Conservation (phyloP, 2,329 filamentous ascomycete genomes). For the Colletotrichum zoysiae region DNA sequence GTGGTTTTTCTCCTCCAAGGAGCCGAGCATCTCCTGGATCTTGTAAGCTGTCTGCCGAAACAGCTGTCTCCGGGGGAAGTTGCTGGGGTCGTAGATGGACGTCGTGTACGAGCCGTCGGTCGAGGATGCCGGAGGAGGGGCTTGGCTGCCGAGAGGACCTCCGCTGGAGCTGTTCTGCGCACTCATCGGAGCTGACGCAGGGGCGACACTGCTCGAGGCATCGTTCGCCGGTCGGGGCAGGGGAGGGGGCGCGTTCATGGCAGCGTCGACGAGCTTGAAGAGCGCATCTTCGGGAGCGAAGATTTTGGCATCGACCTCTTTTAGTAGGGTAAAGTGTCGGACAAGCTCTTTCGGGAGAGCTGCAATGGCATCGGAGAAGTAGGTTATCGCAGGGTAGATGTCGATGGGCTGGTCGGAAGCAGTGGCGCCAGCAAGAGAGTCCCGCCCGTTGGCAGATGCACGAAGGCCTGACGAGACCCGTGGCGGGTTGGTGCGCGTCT, state of each 20-base stretch:
- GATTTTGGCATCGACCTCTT: slow-evolving; percentile 98
- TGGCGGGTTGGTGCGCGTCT: slow-evolving; percentile 74
- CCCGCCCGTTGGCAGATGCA: slow-evolving; percentile 59
- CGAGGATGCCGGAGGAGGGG: slow-evolving; percentile 53
- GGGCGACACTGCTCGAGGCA: slow-evolving; percentile 56
- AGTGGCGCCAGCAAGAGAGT: slow-evolving; percentile 59
- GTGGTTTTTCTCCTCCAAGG: slow-evolving; percentile 97
- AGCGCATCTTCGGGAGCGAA: slow-evolving; percentile 88
- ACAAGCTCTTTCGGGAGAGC: slow-evolving; percentile 95
- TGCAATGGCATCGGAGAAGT: slow-evolving; percentile 92
- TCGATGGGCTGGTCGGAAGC: slow-evolving; percentile 71
- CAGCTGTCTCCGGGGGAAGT: slow-evolving; percentile 76
- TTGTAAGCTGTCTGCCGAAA: slow-evolving; percentile 84
- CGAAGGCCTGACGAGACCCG: slow-evolving; percentile 62
- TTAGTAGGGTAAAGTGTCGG: slow-evolving; percentile 93
- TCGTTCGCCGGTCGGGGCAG: slow-evolving; percentile 61
- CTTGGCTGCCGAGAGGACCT: slow-evolving; percentile 52
- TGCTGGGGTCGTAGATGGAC: slow-evolving; percentile 65
- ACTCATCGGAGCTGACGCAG: slow-evolving; percentile 62
- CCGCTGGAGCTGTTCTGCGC: slow-evolving; percentile 63
- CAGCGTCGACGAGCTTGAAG: slow-evolving; percentile 77
- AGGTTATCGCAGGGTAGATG: slow-evolving; percentile 74
- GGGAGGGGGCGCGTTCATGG: slow-evolving; percentile 65
- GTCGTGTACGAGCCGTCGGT: slow-evolving; percentile 58
- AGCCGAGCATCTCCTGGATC: slow-evolving; percentile 87